Evolutionary conservation across 257 asterid species (phyloP), one percentile per base, ranked within the genome.

Genomic region (Buddleja alternifolia): DNA sequence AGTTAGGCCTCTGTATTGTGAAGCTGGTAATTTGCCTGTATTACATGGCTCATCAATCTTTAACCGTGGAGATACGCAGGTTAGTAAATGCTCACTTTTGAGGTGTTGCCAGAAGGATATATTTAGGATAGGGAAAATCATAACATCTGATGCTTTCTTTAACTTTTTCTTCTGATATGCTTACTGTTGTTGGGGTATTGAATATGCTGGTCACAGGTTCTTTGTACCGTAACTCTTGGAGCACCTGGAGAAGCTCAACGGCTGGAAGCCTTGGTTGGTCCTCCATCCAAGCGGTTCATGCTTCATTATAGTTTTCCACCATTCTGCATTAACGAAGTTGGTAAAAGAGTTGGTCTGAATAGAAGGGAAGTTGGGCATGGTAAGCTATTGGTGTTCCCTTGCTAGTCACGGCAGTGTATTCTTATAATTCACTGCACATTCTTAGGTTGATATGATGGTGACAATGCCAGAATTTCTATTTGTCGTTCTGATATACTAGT

Each of bases 341-440:
- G 99, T 57, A 94, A 94, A 79, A 82, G 91, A 71, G 75, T 78
- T 69, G 99, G 99, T 45, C 82, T 94, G 68, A 91, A 89, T 73
- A 89, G 99, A 71, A 93, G 97, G 65, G 97, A 94, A 83, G 97
- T 94, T 77, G 99, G 99, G 60, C 99, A 94, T 75, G 99, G 99
- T 94, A 71, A 86, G 90, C 76, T 65, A 46, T 47, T 55, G 16
- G 15, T 24, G 5, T 54, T 46, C 37, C 60, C 59, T 46, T 45
- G 59, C n/a, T 10, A 36, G 42, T 60, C 20, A 10, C 48, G 76
- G 60, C 60, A 9, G 39, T 54, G 10, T 0, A 8, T 17, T 62
- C 24, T 36, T 55, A 50, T 56, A 48, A 52, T 51, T 57, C 21
- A 45, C 32, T 63, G 23, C 46, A 23, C 21, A 37, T 44, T 48